phyloP scores from a whole-genome alignment of 352 stramenopile species.

The Pythium angustatum region DNA sequence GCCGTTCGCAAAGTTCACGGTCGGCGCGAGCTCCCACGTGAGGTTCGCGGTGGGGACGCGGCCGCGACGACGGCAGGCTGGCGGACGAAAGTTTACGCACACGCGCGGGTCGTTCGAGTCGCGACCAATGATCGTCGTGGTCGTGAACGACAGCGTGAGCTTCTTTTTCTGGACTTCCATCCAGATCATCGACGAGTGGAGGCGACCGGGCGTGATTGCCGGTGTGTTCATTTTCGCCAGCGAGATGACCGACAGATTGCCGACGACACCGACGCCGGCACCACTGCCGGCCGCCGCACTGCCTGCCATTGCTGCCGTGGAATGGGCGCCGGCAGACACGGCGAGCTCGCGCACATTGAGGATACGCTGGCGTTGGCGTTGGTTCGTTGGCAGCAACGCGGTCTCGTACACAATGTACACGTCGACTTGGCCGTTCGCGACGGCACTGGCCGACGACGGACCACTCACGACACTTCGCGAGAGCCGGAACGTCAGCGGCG shows the following conservation, averaged over 20 bases:
- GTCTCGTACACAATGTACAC: conserved; percentile 65
- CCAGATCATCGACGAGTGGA: conserved; percentile 80
- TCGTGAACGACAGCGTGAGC: conserved; percentile 76
- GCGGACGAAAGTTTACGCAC: conserved; percentile 64
- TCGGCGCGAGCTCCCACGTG: conserved; percentile 39
- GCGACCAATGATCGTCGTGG: conserved; percentile 65
- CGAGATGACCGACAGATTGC: conserved; percentile 45
- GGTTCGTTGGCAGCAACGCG: conserved; percentile 21
- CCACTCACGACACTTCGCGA: conserved; percentile 67
- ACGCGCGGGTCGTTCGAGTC: conserved; percentile 66
- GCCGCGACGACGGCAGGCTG: conserved; percentile 52
- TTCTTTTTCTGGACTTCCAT: conserved; percentile 62
- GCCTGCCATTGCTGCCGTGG: too few species aligned
- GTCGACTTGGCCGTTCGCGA: conserved; percentile 37
- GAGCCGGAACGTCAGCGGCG: conserved; percentile 59
- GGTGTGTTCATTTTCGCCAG: conserved; percentile 66
- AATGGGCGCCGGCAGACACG: conserved; percentile 36
- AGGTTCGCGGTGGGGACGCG: conserved; percentile 46
- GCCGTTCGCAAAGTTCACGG: conserved; percentile 65
- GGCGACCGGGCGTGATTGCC: conserved; percentile 34
- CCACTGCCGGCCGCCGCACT: too few species aligned
- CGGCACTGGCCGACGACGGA: conserved; percentile 14
- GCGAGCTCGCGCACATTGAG: conserved; percentile 42
- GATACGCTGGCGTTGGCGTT: conserved; percentile 2
- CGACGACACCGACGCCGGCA: conserved; percentile 11